Conservation (phyloP, 2,329 filamentous ascomycete genomes). For the Nigrograna mackinnonii region DNA sequence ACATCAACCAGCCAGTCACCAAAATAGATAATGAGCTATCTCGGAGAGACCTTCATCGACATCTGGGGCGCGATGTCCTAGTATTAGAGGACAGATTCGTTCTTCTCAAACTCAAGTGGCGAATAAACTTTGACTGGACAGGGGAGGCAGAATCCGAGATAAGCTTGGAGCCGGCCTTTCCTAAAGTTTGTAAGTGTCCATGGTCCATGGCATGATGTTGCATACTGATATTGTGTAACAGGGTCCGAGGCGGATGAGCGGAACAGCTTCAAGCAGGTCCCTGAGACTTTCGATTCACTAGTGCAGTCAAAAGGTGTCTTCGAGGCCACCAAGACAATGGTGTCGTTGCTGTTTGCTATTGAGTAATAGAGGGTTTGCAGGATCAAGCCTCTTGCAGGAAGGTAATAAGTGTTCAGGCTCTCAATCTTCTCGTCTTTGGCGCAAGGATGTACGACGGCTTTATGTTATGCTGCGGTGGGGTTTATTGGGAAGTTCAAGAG, state of each 20-base stretch:
- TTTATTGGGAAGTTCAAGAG: no score
- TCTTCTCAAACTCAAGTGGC: constrained; percentile 63
- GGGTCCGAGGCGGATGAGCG: constrained; percentile 63
- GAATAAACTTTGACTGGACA: constrained; percentile 71
- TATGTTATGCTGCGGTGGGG: no score
- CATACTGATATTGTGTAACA: constrained; percentile 5
- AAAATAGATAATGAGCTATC: constrained; percentile 24
- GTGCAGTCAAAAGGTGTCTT: constrained; percentile 60
- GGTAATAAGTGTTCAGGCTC: no score
- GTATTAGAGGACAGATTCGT: constrained; percentile 42
- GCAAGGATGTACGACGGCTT: no score
- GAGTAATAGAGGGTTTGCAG: no score
- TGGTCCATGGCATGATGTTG: background rate
- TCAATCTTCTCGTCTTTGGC: no score
- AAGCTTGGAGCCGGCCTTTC: constrained; percentile 58
- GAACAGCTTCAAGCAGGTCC: constrained; percentile 60
- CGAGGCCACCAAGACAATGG: constrained; percentile 61
- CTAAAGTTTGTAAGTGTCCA: constrained; percentile 62
- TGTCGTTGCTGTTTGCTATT: constrained; percentile 60
- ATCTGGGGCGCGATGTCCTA: constrained; percentile 33
- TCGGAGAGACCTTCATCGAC: constrained; percentile 55
- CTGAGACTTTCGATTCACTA: constrained; percentile 63
- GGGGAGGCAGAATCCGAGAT: constrained; percentile 68
- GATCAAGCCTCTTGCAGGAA: no score
- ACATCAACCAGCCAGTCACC: constrained; percentile 17